Base-by-base conservation (phyloP, 2,329 filamentous ascomycete genomes). In the Ophiostoma sp. region DNA sequence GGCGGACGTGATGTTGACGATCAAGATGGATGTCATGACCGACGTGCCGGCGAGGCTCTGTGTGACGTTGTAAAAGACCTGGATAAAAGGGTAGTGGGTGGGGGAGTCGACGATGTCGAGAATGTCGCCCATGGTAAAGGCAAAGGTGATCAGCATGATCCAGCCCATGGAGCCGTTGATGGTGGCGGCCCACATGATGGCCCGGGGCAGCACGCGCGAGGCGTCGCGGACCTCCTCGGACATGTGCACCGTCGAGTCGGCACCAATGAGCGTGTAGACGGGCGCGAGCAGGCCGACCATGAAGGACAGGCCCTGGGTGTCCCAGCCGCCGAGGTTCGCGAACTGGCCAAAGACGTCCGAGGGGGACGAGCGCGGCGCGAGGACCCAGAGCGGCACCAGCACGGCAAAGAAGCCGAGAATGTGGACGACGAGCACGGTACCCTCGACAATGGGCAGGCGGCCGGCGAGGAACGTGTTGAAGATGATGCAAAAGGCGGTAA, bases 21-120 rank as follows among this genome's bases (percentile, higher is more conserved):
- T 78, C 3, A 85, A 75, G 18, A 86, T 78, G 4, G 78, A 74
- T 0, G 80, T 78, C 80, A 86, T 84, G 27, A 81, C 79, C 1
- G 81, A 80, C 0, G 83, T 80, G 0, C 81, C 84, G 1, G 78
- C 79, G 2, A 79, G 74, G 18, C 80, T 82, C 1, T 79, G 76
- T 1, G 83, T 83, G 1, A 81, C 81, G 47, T 84, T 79, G 70
- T 79, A 79, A 69, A 87, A 87, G 36, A 87, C 80, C 65, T 85
- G 79, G 73, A 89, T 87, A 71, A 87, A 86, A 0, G 87, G 85
- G 64, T 84, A 85, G 0, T 80, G 80, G 0, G 83, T 84, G 0
- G 78, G 77, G 0, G 79, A 80, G 18, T 70, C 64, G 67, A 74
- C 55, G 16, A 72, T 66, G 44, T 58, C 68, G 2, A 69, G 44